Percentiles rank a stretch among this genome's conserved stretches.
Evolutionary conservation across 2,329 filamentous ascomycete genomes (phyloP).

Genomic region (Clonostachys byssicola): DNA sequence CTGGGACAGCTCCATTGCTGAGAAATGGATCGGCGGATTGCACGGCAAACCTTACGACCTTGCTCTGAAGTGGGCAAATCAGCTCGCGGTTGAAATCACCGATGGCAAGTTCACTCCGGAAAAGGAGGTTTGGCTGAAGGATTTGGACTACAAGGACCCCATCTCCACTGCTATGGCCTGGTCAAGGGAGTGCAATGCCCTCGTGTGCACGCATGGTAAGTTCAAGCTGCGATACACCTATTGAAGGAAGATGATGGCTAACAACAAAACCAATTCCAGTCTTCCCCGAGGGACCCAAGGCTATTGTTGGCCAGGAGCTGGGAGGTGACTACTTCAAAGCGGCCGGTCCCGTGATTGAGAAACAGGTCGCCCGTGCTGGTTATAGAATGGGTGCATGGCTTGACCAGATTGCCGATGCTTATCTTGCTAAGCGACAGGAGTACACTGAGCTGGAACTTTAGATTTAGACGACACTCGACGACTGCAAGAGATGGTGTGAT

Average conservation of each 20-base stretch:
- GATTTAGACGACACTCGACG: too few relatives aligned
- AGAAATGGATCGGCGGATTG: constrained; percentile 57
- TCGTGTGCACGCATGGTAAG: constrained; percentile 58
- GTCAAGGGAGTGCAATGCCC: constrained; percentile 59
- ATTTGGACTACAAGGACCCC: constrained; percentile 49
- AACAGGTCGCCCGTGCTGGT: constrained; percentile 64
- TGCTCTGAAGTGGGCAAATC: constrained; percentile 52
- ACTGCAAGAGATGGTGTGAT: too few relatives aligned
- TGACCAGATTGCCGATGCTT: constrained; percentile 51
- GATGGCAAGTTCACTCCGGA: constrained; percentile 48
- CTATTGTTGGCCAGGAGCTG: constrained; percentile 56
- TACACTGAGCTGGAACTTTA: too few relatives aligned
- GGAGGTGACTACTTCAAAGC: constrained; percentile 59
- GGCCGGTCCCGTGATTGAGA: constrained; percentile 60
- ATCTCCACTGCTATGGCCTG: constrained; percentile 55
- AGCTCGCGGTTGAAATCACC: constrained; percentile 49
- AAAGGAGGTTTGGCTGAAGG: constrained; percentile 50
- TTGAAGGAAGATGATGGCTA: constrained; percentile 1
- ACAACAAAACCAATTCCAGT: constrained; percentile 31
- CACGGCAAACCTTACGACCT: constrained; percentile 42
- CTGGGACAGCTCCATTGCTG: constrained; percentile 69
- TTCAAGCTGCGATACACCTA: constrained; percentile 1
- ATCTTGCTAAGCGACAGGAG: constrained; percentile 5
- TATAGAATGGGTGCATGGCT: constrained; percentile 66
- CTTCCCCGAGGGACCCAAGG: constrained; percentile 54